A percentile compares a stretch with the other conserved stretches of the same genome.
Conservation (phyloP, 2,329 filamentous ascomycete species). For the Colletotrichum caudatum region DNA sequence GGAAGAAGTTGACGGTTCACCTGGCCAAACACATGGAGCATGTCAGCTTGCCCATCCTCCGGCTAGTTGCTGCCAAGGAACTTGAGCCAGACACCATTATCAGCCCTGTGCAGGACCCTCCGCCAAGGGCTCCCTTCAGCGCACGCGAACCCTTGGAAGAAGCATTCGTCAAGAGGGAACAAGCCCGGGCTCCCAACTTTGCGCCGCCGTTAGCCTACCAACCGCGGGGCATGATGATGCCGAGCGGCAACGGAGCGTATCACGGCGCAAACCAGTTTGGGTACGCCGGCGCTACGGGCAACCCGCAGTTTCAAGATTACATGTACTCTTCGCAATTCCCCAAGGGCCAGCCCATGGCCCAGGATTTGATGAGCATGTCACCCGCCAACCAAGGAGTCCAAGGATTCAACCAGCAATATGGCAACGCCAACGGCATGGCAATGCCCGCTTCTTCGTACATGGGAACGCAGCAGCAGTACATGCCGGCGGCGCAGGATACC, state of each 20-base stretch:
- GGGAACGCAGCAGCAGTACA: conserved; percentile 48
- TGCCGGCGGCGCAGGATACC: conserved; percentile 48
- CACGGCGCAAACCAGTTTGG: conserved; percentile 12
- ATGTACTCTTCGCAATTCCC: conserved; percentile 28
- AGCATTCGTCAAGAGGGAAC: conserved; percentile 48
- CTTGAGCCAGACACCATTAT: conserved; percentile 73
- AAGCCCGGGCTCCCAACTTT: conserved; percentile 33
- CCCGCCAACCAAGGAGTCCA: conserved; percentile 27
- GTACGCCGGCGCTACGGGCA: conserved; percentile 4
- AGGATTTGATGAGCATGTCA: conserved; percentile 28
- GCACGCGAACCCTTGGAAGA: conserved; percentile 48
- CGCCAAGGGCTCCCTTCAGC: conserved; percentile 53
- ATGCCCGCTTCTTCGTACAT: conserved; percentile 48
- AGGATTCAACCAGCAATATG: conserved; percentile 46
- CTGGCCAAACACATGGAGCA: conserved; percentile 95
- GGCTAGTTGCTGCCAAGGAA: conserved; percentile 64
- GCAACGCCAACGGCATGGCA: conserved; percentile 45
- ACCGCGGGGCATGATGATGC: conserved; percentile 12
- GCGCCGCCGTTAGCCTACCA: conserved; percentile 25
- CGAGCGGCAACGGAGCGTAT: conserved; percentile 10
- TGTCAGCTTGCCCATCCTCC: conserved; percentile 84
- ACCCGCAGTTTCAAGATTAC: conserved; percentile 29
- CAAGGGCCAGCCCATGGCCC: conserved; percentile 18
- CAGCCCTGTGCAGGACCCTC: conserved; percentile 72
- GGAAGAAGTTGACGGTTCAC: conserved; percentile 96